Conservation (phyloP, 345 rosid species). For the Gynandropsis gynandra region DNA sequence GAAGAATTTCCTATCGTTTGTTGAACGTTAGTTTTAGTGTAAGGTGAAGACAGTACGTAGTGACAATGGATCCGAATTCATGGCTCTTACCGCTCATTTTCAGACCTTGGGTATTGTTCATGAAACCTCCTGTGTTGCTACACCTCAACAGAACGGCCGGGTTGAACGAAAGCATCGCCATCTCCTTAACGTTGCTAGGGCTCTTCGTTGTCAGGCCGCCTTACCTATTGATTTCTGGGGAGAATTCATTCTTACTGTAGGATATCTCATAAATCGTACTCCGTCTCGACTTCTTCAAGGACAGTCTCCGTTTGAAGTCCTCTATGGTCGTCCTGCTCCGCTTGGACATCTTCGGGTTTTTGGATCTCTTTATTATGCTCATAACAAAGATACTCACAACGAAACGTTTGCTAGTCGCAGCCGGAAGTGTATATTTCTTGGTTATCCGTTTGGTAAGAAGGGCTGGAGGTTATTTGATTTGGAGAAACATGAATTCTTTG, state of each 20-base stretch:
- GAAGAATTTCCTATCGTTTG: too few relatives aligned
- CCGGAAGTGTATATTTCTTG: too few relatives aligned
- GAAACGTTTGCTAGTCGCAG: too few relatives aligned
- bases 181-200: constrained; percentile 3
- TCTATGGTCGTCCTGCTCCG: not conserved
- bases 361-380: not conserved
- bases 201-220: not conserved
- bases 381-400: too few relatives aligned
- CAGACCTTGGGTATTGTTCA: too few relatives aligned
- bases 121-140: too few relatives aligned
- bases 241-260: not conserved
- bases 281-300: not conserved
- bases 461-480: constrained; percentile 1
- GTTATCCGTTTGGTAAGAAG: not conserved
- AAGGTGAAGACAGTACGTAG: too few relatives aligned
- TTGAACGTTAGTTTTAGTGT: too few relatives aligned
- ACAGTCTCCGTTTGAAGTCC: not conserved
- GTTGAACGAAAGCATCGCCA: too few relatives aligned
- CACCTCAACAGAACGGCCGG: too few relatives aligned
- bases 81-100: too few relatives aligned
- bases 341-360: not conserved
- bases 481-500: not conserved
- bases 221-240: constrained; percentile 5
- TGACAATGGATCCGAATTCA: too few relatives aligned
- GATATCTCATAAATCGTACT: not conserved